phyloP scores from a whole-genome alignment of 108 stramenopile species.

The Skeletonema potamos region DNA sequence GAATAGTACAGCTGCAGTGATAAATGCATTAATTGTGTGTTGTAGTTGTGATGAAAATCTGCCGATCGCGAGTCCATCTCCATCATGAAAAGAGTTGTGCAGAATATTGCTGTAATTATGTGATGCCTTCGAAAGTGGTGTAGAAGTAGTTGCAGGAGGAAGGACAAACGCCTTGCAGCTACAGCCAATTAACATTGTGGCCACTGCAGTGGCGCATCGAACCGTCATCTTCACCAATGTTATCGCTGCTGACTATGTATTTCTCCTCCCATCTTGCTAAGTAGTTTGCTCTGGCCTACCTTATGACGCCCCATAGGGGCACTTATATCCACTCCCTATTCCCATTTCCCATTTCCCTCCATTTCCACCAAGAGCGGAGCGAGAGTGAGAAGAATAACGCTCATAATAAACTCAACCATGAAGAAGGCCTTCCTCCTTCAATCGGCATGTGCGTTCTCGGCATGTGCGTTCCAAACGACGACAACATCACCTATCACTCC shows the following conservation, averaged over 20 bases:
- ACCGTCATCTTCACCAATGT: not conserved
- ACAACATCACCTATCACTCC: not conserved
- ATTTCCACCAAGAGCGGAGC: too few relatives aligned
- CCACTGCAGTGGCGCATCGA: not conserved
- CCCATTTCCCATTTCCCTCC: too few relatives aligned
- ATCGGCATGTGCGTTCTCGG: not conserved
- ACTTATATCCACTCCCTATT: too few relatives aligned
- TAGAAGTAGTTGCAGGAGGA: not conserved
- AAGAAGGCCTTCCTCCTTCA: not conserved
- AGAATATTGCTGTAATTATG: not conserved
- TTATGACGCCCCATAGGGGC: too few relatives aligned
- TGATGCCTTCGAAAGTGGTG: not conserved
- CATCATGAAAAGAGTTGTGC: not conserved
- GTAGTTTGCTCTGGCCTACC: too few relatives aligned
- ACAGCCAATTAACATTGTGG: not conserved
- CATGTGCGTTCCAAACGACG: not conserved
- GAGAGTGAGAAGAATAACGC: too few relatives aligned
- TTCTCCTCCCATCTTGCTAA: too few relatives aligned
- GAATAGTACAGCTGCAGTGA: slow-evolving; percentile 8
- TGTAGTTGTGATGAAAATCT: not conserved
- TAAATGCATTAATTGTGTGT: not conserved
- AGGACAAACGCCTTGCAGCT: not conserved
- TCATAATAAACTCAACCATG: too few relatives aligned
- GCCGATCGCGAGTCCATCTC: too few relatives aligned
- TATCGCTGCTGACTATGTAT: not conserved